Percentiles rank a stretch among this genome's conserved stretches.
These are phyloP conservation scores for Leishmania gerbilli DNA, from an alignment of 208 protist species.

Conservation along the genomic window DNA sequence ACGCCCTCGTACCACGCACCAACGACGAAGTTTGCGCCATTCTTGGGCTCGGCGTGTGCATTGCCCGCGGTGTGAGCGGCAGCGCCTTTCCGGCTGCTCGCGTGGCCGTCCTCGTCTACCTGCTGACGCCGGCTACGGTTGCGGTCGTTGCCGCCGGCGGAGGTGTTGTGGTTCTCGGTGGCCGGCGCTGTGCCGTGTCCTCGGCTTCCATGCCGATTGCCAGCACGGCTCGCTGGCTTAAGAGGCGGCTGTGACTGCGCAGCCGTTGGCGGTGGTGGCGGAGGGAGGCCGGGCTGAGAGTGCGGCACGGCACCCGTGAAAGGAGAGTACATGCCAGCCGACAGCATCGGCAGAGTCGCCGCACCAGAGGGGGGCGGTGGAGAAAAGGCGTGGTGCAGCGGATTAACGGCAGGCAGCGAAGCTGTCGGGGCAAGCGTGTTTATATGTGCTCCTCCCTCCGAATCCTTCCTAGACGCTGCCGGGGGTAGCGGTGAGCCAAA, in stretches of 20 bases:
- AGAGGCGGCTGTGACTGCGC: background rate
- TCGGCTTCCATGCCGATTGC: background rate
- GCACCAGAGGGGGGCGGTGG: background rate
- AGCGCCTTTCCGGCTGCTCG: background rate
- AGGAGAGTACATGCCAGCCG: background rate
- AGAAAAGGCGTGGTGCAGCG: background rate
- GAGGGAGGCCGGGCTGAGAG: background rate
- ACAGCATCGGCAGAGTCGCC: background rate
- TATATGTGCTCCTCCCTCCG: background rate
- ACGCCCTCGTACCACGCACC: conserved; percentile 62
- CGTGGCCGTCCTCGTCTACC: background rate
- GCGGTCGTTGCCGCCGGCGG: background rate
- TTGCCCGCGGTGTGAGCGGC: background rate
- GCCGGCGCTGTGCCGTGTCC: background rate
- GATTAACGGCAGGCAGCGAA: background rate
- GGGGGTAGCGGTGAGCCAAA: background rate
- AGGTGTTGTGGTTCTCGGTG: background rate
- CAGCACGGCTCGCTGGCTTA: background rate
- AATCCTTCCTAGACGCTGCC: background rate
- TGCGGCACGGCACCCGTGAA: background rate
- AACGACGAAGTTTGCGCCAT: conserved; percentile 47
- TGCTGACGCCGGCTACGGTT: background rate
- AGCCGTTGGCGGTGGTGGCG: background rate
- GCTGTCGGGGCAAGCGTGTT: background rate
- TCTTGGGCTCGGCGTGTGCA: conserved; percentile 22